phyloP scores from a whole-genome alignment of 129 eudicot species.

The Saposhnikovia divaricata region DNA sequence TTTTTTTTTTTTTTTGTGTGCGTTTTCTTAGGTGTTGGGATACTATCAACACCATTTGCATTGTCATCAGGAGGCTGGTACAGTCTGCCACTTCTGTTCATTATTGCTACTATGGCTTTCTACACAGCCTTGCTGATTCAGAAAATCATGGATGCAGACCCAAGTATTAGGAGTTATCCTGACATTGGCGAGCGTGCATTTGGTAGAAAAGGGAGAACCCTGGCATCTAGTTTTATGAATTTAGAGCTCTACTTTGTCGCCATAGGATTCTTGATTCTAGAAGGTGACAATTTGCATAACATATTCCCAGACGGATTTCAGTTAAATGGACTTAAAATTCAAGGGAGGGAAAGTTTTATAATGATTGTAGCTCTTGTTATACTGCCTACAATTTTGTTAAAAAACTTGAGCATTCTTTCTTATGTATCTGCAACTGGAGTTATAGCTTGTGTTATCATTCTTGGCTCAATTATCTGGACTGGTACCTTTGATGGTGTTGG shows the following conservation, averaged over 20 bases:
- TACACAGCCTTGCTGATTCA: slow-evolving; percentile 66
- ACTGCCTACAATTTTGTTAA: slow-evolving; percentile 55
- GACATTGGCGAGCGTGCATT: slow-evolving; percentile 74
- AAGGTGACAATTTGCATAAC: slow-evolving; percentile 67
- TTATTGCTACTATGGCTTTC: slow-evolving; percentile 48
- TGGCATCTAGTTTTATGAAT: slow-evolving; percentile 48
- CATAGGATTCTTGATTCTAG: slow-evolving; percentile 79
- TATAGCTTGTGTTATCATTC: slow-evolving; percentile 51
- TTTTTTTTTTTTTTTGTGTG: background rate
- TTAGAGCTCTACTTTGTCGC: slow-evolving; percentile 71
- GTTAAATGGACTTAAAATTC: slow-evolving; percentile 28
- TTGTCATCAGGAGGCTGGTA: slow-evolving; percentile 81
- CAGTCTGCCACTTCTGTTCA: slow-evolving; percentile 45
- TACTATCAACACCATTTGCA: slow-evolving; percentile 66
- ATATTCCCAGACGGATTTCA: slow-evolving; percentile 41
- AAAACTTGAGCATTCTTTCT: slow-evolving; percentile 59
- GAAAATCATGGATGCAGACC: slow-evolving; percentile 69
- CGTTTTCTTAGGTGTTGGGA: slow-evolving; percentile 73
- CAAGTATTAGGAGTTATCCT: slow-evolving; percentile 55
- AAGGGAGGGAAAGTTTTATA: slow-evolving; percentile 40
- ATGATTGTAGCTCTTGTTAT: slow-evolving; percentile 50
- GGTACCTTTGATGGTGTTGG: slow-evolving; percentile 79
- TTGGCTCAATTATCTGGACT: slow-evolving; percentile 58
- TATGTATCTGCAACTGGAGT: slow-evolving; percentile 76
- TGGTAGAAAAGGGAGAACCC: slow-evolving; percentile 46